Percentiles rank a stretch among this genome's conserved stretches.
These are phyloP conservation scores for Epichloe gansuensis DNA, from an alignment of 2,329 filamentous ascomycete species.

Conservation along the genomic window DNA sequence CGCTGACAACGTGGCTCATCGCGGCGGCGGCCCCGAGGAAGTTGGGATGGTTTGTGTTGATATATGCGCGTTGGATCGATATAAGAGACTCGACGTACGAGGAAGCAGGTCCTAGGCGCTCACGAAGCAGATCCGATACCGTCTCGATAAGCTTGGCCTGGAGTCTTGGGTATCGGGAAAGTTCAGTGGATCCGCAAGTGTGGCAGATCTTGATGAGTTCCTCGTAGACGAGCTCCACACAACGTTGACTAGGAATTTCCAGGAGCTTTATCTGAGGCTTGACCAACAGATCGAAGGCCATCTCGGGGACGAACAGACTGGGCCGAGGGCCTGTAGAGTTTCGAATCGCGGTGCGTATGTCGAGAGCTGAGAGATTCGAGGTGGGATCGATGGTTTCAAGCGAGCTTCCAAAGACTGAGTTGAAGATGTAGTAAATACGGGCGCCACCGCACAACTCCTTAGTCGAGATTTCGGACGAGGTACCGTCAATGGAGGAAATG, in stretches of 20 bases:
- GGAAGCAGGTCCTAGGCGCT: constrained; percentile 81
- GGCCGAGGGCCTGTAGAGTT: constrained; percentile 95
- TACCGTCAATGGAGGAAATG: constrained; percentile 97
- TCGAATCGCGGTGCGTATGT: constrained; percentile 93
- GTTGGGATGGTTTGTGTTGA: constrained; percentile 98
- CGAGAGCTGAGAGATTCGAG: constrained; percentile 82
- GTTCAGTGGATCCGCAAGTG: constrained; percentile 90
- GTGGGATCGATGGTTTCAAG: constrained; percentile 94
- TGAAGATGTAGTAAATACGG: constrained; percentile 98
- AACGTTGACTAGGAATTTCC: constrained; percentile 88
- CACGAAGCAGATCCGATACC: constrained; percentile 86
- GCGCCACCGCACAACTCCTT: constrained; percentile 94
- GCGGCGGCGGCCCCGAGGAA: constrained; percentile 93
- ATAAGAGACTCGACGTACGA: constrained; percentile 93
- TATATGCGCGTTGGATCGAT: constrained; percentile 93
- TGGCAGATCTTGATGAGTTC: constrained; percentile 99
- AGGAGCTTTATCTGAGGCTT: constrained; percentile 98
- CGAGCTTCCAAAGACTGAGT: constrained; percentile 94
- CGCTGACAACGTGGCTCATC: constrained; percentile 93
- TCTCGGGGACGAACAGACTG: constrained; percentile 91
- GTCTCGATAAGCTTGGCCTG: constrained; percentile 97
- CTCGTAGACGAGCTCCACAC: constrained; percentile 95
- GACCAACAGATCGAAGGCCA: constrained; percentile 93
- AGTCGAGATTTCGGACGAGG: constrained; percentile 94
- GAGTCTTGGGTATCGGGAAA: constrained; percentile 80